Conservation (phyloP, 1,284 basidiomycete species). For the Melampsora americana region DNA sequence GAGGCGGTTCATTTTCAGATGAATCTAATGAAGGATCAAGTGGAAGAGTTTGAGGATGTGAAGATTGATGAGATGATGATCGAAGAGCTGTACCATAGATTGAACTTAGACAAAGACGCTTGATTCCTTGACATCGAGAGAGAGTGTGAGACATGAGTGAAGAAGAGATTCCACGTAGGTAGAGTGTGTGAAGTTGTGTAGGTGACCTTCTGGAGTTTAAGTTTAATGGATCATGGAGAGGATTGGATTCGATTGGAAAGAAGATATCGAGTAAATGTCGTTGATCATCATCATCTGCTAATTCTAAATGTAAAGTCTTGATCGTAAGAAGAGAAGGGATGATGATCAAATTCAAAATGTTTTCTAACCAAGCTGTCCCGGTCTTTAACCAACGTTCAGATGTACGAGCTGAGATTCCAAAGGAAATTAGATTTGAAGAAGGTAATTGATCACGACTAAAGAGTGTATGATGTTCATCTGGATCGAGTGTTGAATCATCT, state of each 20-base stretch:
- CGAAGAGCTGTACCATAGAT: constrained; percentile 34
- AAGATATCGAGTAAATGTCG: constrained; percentile 36
- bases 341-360: constrained; percentile 34
- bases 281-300: constrained; percentile 39
- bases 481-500: constrained; percentile 25
- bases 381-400: constrained; percentile 32
- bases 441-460: constrained; percentile 42
- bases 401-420: constrained; percentile 31
- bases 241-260: neutral
- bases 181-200: constrained; percentile 17
- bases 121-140: constrained; percentile 20
- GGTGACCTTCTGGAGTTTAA: neutral
- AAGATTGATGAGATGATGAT: neutral
- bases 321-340: constrained; percentile 30
- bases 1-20: neutral
- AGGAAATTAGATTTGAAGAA: constrained; percentile 36
- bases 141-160: constrained; percentile 39
- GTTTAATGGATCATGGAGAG: neutral
- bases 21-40: neutral
- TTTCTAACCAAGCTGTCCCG: constrained; percentile 33
- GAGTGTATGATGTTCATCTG: constrained; percentile 40
- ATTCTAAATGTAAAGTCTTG: constrained; percentile 39
- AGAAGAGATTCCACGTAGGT: constrained; percentile 35
- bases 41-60: neutral
- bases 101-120: constrained; percentile 38